Conservation (phyloP, 306 rosid genomes). For the Luffa acutangula region DNA sequence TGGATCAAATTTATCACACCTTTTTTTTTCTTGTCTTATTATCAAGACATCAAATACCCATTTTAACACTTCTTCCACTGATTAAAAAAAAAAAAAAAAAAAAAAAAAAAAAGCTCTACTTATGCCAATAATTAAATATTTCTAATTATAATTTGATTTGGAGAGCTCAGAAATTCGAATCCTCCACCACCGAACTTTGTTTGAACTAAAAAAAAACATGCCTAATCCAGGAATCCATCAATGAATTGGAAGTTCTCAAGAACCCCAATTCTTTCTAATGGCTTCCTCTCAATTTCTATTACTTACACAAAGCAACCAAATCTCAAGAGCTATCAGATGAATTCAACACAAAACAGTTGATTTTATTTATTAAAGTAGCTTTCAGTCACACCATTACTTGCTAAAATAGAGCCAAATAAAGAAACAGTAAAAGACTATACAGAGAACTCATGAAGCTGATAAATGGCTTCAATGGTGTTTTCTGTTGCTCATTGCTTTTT, state of each 20-base stretch:
- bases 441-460: not conserved
- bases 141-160: too few relatives aligned
- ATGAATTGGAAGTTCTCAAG: not conserved
- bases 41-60: too few relatives aligned
- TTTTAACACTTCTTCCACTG: too few relatives aligned
- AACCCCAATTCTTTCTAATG: not conserved
- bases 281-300: not conserved
- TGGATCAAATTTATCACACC: too few relatives aligned
- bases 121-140: too few relatives aligned
- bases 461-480: not conserved
- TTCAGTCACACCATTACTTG: not conserved
- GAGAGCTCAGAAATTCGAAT: too few relatives aligned
- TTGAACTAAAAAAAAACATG: too few relatives aligned
- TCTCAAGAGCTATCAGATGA: not conserved
- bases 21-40: too few relatives aligned
- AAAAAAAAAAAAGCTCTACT: too few relatives aligned
- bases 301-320: not conserved
- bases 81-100: too few relatives aligned
- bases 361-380: not conserved
- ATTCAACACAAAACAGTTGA: not conserved
- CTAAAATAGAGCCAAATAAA: not conserved
- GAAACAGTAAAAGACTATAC: not conserved
- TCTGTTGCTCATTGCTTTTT: not conserved
- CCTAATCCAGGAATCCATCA: too few relatives aligned
- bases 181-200: too few relatives aligned